phyloP scores from a whole-genome alignment of 179 eudicot genomes.

The Drosera spatulata region DNA sequence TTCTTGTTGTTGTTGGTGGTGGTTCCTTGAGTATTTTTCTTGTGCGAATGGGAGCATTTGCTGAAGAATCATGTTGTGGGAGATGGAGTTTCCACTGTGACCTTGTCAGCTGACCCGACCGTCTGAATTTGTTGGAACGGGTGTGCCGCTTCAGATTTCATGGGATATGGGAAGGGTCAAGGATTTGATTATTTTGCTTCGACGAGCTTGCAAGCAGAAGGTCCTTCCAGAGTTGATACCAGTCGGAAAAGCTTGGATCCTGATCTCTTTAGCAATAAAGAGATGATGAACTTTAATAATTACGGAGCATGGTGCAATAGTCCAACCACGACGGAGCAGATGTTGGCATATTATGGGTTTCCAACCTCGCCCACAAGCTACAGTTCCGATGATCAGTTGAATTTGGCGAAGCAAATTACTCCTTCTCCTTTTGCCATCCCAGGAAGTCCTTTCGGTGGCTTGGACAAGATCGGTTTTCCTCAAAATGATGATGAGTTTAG shows the following conservation, averaged over 20 bases:
- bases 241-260: constrained; percentile 19
- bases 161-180: constrained; percentile 37
- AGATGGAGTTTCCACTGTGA: too few relatives aligned
- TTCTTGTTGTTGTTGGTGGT: too few relatives aligned
- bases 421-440: constrained; percentile 4
- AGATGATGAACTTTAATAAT: constrained; percentile 43
- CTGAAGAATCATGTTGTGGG: too few relatives aligned
- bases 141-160: constrained; percentile 7
- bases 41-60: too few relatives aligned
- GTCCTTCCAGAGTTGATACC: constrained; percentile 14
- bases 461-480: constrained; percentile 18
- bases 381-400: constrained; percentile 32
- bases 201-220: constrained; percentile 17
- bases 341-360: constrained; percentile 40
- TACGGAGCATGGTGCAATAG: constrained; percentile 62
- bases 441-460: constrained; percentile 18
- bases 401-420: constrained; percentile 29
- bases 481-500: constrained; percentile 12
- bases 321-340: constrained; percentile 43
- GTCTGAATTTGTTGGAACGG: too few relatives aligned
- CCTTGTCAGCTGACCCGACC: too few relatives aligned
- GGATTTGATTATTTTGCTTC: constrained; percentile 22
- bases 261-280: constrained; percentile 30
- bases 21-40: too few relatives aligned
- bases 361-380: constrained; percentile 25